phyloP scores from a whole-genome alignment of 371 early-diverging fungal species.

The Mortierella sp. region DNA sequence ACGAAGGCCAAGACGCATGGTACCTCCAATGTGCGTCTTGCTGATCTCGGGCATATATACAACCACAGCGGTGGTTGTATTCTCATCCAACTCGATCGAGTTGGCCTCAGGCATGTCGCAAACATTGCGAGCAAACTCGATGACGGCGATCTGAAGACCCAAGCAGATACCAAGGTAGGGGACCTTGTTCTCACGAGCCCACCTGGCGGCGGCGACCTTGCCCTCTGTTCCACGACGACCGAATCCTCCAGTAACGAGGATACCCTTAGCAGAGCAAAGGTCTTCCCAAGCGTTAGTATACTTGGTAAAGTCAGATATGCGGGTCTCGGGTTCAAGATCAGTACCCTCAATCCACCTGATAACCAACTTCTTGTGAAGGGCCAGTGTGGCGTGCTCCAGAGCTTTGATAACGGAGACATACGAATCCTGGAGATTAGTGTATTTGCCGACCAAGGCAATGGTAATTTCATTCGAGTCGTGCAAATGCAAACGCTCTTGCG shows the following conservation, averaged over 20 bases:
- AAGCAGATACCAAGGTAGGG: constrained; percentile 99
- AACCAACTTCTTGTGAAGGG: constrained; percentile 83
- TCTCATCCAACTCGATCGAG: constrained; percentile 89
- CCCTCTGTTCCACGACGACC: constrained; percentile 98
- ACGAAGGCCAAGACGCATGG: constrained; percentile 96
- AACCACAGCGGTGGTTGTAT: constrained; percentile 82
- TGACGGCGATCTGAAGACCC: constrained; percentile 98
- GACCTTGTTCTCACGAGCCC: constrained; percentile 98
- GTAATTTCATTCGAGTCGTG: constrained; percentile 77
- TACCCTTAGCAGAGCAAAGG: constrained; percentile 90
- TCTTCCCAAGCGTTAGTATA: constrained; percentile 95
- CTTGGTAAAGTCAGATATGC: constrained; percentile 81
- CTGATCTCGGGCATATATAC: constrained; percentile 98
- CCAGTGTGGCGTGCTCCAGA: constrained; percentile 93
- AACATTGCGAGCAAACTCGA: constrained; percentile 98
- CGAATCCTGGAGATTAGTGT: constrained; percentile 95
- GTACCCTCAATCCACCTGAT: constrained; percentile 97
- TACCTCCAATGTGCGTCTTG: constrained; percentile 95
- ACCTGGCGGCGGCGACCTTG: constrained; percentile 95
- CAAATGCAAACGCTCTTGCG: constrained; percentile 82
- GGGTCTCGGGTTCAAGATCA: constrained; percentile 85
- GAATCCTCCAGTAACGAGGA: constrained; percentile 99
- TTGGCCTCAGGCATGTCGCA: constrained; percentile 88
- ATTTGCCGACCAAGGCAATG: constrained; percentile 99
- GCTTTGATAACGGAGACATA: constrained; percentile 98